Conservation (phyloP, 345 rosid species). For the Bretschneidera sinensis region DNA sequence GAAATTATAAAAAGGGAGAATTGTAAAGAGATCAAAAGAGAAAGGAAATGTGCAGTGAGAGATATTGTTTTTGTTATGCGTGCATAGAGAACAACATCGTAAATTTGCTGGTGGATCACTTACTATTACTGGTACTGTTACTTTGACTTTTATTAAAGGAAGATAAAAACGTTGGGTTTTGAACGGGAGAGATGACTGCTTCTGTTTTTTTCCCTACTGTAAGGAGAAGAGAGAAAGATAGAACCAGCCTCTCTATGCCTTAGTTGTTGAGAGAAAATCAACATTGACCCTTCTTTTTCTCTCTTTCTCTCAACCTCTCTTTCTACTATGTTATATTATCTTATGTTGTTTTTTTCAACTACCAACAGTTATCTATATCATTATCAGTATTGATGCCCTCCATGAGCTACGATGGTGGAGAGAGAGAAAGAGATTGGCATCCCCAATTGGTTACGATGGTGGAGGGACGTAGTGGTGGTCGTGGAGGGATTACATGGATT, state of each 20-base stretch:
- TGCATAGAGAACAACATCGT: constrained; percentile 14
- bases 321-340: too few species aligned
- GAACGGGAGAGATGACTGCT: constrained; percentile 29
- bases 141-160: constrained; percentile 29
- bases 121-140: constrained; percentile 31
- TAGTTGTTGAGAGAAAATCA: not conserved
- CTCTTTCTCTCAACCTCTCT: constrained; percentile 1
- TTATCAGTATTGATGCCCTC: too few species aligned
- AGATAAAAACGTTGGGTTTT: constrained; percentile 11
- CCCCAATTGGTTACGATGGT: too few species aligned
- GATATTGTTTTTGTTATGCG: constrained; percentile 21
- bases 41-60: constrained; percentile 14
- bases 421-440: too few species aligned
- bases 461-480: too few species aligned
- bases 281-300: not conserved
- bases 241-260: not conserved
- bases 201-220: not conserved
- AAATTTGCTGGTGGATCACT: constrained; percentile 13
- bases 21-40: not conserved
- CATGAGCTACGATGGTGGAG: too few species aligned
- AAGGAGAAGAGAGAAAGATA: not conserved
- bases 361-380: too few species aligned
- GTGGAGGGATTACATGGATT: too few species aligned
- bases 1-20: constrained; percentile 30
- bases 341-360: too few species aligned